These are phyloP conservation scores for Candida berthetii DNA, from an alignment of 805 yeast species.

Conservation along the genomic window DNA sequence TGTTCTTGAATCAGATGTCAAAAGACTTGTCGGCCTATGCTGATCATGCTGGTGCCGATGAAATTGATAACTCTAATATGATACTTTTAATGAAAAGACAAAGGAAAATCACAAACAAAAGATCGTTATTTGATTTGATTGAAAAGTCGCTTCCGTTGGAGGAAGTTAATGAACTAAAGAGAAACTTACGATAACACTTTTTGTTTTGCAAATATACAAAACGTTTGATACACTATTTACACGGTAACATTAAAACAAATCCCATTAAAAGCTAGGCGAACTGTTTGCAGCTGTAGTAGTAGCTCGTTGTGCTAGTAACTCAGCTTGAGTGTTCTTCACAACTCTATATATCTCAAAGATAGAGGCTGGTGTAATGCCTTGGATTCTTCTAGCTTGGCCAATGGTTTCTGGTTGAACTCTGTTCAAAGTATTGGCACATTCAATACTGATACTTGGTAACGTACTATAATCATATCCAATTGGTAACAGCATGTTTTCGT, in stretches of 20 bases:
- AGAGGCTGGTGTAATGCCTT: conserved; percentile 94
- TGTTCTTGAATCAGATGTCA: conserved; percentile 21
- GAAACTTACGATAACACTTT: conserved; percentile 15
- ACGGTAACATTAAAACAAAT: too few species aligned
- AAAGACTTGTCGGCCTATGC: conserved; percentile 25
- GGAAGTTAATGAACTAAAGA: conserved; percentile 14
- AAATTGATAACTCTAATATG: conserved; percentile 20
- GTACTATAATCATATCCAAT: conserved; percentile 51
- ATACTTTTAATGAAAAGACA: conserved; percentile 24
- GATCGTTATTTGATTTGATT: conserved; percentile 17
- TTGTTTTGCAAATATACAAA: not conserved
- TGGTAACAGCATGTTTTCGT: conserved; percentile 75
- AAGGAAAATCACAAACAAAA: conserved; percentile 11
- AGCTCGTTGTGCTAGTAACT: not conserved
- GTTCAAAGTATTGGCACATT: conserved; percentile 64
- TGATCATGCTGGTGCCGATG: conserved; percentile 22
- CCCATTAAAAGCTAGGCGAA: too few species aligned
- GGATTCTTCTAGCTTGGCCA: conserved; percentile 92
- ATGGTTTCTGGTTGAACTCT: conserved; percentile 79
- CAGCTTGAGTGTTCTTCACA: conserved; percentile 23
- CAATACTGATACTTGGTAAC: conserved; percentile 64
- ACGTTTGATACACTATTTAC: too few species aligned
- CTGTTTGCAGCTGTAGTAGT: not conserved
- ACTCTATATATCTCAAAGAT: conserved; percentile 69
- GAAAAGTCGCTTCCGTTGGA: conserved; percentile 24